These are phyloP conservation scores for Kodamaea kakaduensis DNA, from an alignment of 805 yeast species.

Conservation along the genomic window DNA sequence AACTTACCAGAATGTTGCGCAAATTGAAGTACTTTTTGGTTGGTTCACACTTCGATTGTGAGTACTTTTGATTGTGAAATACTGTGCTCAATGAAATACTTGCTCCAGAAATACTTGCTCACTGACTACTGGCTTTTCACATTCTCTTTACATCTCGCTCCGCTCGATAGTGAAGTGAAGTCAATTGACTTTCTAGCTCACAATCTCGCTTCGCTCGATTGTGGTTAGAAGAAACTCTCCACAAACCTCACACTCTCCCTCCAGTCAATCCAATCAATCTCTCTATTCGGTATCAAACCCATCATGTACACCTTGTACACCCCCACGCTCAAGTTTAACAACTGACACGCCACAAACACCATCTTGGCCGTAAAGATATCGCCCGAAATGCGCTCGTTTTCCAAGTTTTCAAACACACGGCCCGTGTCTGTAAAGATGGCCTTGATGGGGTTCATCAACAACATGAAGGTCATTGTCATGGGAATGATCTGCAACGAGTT, in stretches of 20 bases:
- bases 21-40: too few species aligned
- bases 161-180: too few species aligned
- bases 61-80: too few species aligned
- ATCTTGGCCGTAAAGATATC: slow-evolving; percentile 42
- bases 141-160: too few species aligned
- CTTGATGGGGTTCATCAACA: slow-evolving; percentile 71
- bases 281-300: slow-evolving; percentile 87
- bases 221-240: slow-evolving; percentile 1
- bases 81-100: too few species aligned
- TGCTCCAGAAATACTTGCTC: too few species aligned
- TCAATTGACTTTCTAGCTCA: too few species aligned
- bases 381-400: slow-evolving; percentile 31
- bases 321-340: slow-evolving; percentile 67
- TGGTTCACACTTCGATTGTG: too few species aligned
- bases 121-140: too few species aligned
- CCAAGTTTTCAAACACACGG: slow-evolving; percentile 48
- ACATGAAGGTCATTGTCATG: slow-evolving; percentile 81
- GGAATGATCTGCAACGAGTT: slow-evolving; percentile 86
- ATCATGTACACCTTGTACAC: slow-evolving; percentile 77
- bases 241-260: slow-evolving; percentile 36
- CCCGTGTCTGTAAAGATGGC: slow-evolving; percentile 59
- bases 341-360: slow-evolving; percentile 44
- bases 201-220: neutral
- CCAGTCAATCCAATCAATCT: slow-evolving; percentile 92
- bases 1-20: too few species aligned